phyloP scores from a whole-genome alignment of 1,284 basidiomycete genomes.

The Takashimella tepidaria region DNA sequence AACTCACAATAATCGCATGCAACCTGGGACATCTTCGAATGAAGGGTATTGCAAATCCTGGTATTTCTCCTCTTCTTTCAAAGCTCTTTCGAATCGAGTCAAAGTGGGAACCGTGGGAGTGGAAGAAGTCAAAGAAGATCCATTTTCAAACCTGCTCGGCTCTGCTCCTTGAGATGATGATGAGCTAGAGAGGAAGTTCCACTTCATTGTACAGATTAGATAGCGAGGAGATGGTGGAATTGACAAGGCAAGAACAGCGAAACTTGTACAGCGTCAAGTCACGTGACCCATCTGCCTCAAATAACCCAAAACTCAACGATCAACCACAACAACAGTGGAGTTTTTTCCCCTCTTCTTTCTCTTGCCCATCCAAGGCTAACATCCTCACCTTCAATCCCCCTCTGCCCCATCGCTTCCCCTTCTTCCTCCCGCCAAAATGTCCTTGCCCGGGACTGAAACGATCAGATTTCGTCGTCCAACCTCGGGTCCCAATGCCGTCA shows the following conservation, averaged over 20 bases:
- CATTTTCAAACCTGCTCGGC: background rate
- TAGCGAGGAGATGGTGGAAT: background rate
- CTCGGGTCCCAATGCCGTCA: slow-evolving; percentile 33
- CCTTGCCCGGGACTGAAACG: slow-evolving; percentile 42
- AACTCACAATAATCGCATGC: slow-evolving; percentile 61
- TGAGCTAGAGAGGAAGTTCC: background rate
- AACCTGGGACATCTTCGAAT: slow-evolving; percentile 71
- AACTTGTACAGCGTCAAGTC: too few species aligned
- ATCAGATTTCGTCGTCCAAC: slow-evolving; percentile 45
- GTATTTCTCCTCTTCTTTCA: slow-evolving; percentile 42
- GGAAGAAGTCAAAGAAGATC: background rate
- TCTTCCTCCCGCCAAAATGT: slow-evolving; percentile 8
- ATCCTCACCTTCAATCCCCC: background rate
- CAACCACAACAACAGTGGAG: too few species aligned
- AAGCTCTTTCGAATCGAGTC: slow-evolving; percentile 29
- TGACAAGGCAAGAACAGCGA: background rate
- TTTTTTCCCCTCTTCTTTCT: background rate
- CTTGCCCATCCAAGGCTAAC: too few species aligned
- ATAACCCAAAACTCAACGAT: too few species aligned
- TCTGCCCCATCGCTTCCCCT: background rate
- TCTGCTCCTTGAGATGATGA: too few species aligned
- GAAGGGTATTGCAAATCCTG: slow-evolving; percentile 56
- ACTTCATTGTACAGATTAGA: background rate
- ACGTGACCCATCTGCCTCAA: background rate
- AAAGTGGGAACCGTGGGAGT: slow-evolving; percentile 13